Conservation (phyloP, 768 basidiomycete genomes). For the Leccinum arenicola region DNA sequence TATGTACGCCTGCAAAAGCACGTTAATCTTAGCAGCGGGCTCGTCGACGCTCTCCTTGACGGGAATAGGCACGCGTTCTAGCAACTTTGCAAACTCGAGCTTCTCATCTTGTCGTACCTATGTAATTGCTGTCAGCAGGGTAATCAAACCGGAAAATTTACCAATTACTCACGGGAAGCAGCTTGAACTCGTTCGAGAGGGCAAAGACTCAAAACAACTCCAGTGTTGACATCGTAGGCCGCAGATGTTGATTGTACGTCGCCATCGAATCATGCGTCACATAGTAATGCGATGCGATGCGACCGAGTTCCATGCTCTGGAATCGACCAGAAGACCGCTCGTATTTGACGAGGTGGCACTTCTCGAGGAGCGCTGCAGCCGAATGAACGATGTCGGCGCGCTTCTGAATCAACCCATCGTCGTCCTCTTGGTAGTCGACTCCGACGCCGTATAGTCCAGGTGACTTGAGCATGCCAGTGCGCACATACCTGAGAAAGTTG, state of each 20-base stretch:
- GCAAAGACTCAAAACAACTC: slow-evolving; percentile 97
- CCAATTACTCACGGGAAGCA: slow-evolving; percentile 60
- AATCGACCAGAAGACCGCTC: slow-evolving; percentile 87
- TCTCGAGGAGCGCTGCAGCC: slow-evolving; percentile 90
- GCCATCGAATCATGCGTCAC: slow-evolving; percentile 96
- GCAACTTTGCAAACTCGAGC: slow-evolving; percentile 81
- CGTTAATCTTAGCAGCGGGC: slow-evolving; percentile 96
- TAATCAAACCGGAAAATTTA: slow-evolving; percentile 25
- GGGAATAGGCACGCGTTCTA: slow-evolving; percentile 95
- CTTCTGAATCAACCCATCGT: slow-evolving; percentile 81
- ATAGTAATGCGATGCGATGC: slow-evolving; percentile 95
- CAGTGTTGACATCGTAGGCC: slow-evolving; percentile 80
- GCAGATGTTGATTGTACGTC: slow-evolving; percentile 91
- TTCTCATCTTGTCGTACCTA: slow-evolving; percentile 81
- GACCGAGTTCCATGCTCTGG: slow-evolving; percentile 89
- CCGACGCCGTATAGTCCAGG: slow-evolving; percentile 87
- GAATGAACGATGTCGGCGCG: slow-evolving; percentile 92
- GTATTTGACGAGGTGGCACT: slow-evolving; percentile 92
- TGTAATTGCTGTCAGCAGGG: background rate
- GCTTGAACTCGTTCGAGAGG: slow-evolving; percentile 91
- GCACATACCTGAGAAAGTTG: slow-evolving; percentile 66
- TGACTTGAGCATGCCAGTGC: slow-evolving; percentile 89
- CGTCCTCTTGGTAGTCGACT: slow-evolving; percentile 88
- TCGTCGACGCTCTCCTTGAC: slow-evolving; percentile 97
- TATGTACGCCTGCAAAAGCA: slow-evolving; percentile 91